Conservation (phyloP, 768 basidiomycete genomes). For the Lactarius akahatsu region DNA sequence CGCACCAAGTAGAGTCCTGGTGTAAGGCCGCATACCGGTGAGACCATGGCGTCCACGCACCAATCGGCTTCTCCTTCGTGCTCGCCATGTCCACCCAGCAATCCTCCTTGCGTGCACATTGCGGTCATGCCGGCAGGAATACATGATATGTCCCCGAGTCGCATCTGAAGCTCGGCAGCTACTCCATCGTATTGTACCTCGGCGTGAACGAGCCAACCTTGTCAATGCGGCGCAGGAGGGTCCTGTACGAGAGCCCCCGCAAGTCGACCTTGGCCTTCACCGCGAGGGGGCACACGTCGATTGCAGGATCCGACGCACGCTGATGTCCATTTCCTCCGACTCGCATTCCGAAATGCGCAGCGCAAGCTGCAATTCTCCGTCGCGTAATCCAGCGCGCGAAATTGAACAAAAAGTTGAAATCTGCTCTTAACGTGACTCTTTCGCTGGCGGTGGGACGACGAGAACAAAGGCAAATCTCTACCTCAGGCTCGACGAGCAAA, state of each 20-base stretch:
- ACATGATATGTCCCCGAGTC: slow-evolving; percentile 5
- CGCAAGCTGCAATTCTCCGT: slow-evolving; percentile 13
- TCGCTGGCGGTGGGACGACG: neutral
- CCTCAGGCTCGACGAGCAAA: slow-evolving; percentile 12
- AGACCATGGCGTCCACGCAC: too few species aligned
- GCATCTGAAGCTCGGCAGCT: slow-evolving; percentile 2
- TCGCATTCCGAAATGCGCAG: neutral
- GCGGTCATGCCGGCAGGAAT: slow-evolving; percentile 7
- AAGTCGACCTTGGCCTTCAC: slow-evolving; percentile 6
- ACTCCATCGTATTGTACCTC: slow-evolving; percentile 7
- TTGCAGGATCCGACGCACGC: neutral
- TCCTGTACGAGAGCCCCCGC: neutral
- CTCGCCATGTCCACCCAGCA: too few species aligned
- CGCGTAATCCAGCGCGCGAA: slow-evolving; percentile 11
- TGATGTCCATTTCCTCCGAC: slow-evolving; percentile 5
- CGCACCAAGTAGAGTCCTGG: too few species aligned
- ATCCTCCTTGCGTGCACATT: neutral
- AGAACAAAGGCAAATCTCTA: neutral
- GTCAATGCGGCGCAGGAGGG: neutral
- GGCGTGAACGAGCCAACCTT: slow-evolving; percentile 13
- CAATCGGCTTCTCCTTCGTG: too few species aligned
- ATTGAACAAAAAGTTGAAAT: slow-evolving; percentile 20
- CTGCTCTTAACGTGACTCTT: neutral
- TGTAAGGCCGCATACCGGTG: too few species aligned
- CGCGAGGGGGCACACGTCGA: slow-evolving; percentile 5